Base-by-base conservation (phyloP, 768 basidiomycete genomes). In the Mycena belliarum region DNA sequence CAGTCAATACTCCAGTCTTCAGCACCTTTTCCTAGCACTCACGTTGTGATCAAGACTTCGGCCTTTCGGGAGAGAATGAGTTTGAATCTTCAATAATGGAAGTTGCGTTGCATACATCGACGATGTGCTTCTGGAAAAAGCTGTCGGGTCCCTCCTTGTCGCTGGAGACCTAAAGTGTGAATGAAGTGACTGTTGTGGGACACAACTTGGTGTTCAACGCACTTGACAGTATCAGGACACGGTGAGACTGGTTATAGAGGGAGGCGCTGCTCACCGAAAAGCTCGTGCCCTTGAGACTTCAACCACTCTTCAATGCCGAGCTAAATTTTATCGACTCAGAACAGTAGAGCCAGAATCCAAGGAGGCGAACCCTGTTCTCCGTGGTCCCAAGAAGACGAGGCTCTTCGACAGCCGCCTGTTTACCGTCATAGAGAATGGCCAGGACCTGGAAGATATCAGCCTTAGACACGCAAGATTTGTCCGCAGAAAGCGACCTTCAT, bases 61-160 rank as follows among this genome's bases (percentile, higher is more conserved):
- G 88, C 86, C 87, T 90, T 66, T 51, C 16, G 57, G 57, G 35
- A 55, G 15, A 18, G n/a, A 53, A 49, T 61, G 29, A 63, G 60
- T 54, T 32, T 6, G 12, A 32, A 32, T 12, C 7, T 32, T 6
- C 12, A 32, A 32, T n/a, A n/a, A 60, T 59, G 26, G 48, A 29
- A 21, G n/a, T 10, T 43, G 49, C 3, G 46, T 8, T 28, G 75
- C 87, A 50, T 69, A 91, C 90, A 70, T 91, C 89, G 45, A 81
- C 81, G 53, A 94, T 80, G 72, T 94, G 82, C 72, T 90, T 92
- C 70, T 91, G 85, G 78, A 94, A 92, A 65, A 82, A 86, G 53
- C 87, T 89, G 70, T 87, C 80, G 9, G 87, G 75, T 25, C 92
- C 93, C 69, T 94, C 93, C 73, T 94, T 94, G 78, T 82, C 83